Conservation (phyloP, 2,329 filamentous ascomycete genomes). For the Didymella segeticola region DNA sequence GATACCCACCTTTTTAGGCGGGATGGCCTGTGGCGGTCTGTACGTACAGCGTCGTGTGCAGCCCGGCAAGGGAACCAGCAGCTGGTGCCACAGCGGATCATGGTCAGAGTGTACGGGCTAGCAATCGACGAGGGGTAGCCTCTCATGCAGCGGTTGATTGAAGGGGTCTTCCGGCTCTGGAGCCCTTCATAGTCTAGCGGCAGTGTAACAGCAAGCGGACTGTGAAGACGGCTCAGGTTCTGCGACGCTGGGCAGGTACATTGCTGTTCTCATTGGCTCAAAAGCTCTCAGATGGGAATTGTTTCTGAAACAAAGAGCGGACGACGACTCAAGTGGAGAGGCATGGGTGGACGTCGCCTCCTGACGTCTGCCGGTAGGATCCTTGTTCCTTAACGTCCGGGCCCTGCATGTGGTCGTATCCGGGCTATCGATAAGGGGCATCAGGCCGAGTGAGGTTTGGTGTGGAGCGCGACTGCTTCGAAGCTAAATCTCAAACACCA, state of each 20-base stretch:
- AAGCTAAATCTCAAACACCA: constrained; percentile 33
- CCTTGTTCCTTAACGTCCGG: constrained; percentile 10
- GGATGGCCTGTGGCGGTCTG: constrained; percentile 26
- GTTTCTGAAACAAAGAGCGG: constrained; percentile 43
- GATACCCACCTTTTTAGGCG: constrained; percentile 20
- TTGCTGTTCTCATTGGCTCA: constrained; percentile 30
- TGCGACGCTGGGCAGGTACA: constrained; percentile 38
- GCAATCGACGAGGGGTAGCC: constrained; percentile 30
- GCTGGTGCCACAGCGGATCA: constrained; percentile 38
- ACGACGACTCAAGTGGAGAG: constrained; percentile 22
- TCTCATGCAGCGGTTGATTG: constrained; percentile 33
- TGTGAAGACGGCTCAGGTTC: constrained; percentile 13
- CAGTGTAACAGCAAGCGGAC: constrained; percentile 30
- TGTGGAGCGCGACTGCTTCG: constrained; percentile 28
- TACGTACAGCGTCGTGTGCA: constrained; percentile 22
- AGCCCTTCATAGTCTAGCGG: constrained; percentile 36
- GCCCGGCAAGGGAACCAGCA: constrained; percentile 23
- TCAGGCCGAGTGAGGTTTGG: constrained; percentile 19
- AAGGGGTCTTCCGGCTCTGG: constrained; percentile 27
- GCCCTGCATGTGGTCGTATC: constrained; percentile 24
- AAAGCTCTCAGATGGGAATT: constrained; percentile 25
- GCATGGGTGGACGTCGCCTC: constrained; percentile 24
- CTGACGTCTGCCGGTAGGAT: constrained; percentile 25
- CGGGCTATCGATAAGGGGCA: constrained; percentile 34
- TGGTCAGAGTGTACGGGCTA: constrained; percentile 32